A percentile compares a stretch with the other conserved stretches of the same genome.
phyloP scores from a whole-genome alignment of 371 early-diverging fungal species.

The Mortierella sp. region DNA sequence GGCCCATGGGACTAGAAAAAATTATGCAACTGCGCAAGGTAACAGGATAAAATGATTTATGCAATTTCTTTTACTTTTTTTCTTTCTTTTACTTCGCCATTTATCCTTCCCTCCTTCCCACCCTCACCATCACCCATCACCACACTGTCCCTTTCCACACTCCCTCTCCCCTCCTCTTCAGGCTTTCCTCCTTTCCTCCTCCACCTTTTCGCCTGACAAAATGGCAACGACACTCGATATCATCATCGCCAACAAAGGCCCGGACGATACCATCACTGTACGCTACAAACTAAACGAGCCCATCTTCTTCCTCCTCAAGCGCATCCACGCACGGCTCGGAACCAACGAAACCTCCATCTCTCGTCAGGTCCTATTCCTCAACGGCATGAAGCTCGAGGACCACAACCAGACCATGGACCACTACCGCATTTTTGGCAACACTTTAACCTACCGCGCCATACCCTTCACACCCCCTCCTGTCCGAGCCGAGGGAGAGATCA shows the following conservation, averaged over 20 bases:
- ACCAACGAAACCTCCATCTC: not conserved
- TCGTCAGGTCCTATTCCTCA: slow-evolving; percentile 6
- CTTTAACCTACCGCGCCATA: slow-evolving; percentile 6
- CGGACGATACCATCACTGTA: slow-evolving; percentile 9
- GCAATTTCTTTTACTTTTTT: not conserved
- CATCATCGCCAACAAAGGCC: slow-evolving; percentile 22
- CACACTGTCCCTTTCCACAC: too few relatives aligned
- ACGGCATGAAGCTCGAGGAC: slow-evolving; percentile 21
- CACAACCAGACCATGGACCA: slow-evolving; percentile 1
- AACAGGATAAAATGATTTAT: too few relatives aligned
- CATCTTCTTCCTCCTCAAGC: slow-evolving; percentile 26
- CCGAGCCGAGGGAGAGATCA: not conserved
- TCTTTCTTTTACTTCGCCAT: not conserved
- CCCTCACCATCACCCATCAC: too few relatives aligned
- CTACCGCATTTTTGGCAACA: slow-evolving; percentile 26
- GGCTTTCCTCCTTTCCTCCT: not conserved
- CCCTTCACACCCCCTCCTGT: not conserved
- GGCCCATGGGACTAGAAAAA: too few relatives aligned
- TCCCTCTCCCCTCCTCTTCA: not conserved
- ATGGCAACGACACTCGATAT: slow-evolving; percentile 8
- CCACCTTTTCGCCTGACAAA: not conserved
- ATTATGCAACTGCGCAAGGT: too few relatives aligned
- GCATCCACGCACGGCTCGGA: not conserved
- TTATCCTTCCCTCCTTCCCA: too few relatives aligned
- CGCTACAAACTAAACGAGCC: slow-evolving; percentile 24